A percentile compares a stretch with the other conserved stretches of the same genome.
Conservation (phyloP, 345 rosid genomes). For the Eucalyptus tenuipes region DNA sequence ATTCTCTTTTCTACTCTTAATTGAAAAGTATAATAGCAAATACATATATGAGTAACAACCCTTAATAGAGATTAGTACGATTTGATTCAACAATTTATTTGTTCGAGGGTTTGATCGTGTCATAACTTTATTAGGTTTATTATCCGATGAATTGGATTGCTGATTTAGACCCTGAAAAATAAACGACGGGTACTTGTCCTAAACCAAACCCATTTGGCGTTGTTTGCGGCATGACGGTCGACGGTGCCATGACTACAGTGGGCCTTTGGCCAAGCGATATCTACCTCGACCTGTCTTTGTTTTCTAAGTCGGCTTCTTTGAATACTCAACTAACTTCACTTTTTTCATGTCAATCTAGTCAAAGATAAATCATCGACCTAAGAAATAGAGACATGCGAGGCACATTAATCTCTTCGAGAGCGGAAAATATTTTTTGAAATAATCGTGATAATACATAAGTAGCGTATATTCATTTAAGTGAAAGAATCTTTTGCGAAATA, state of each 20-base stretch:
- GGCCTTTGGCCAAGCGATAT: not conserved
- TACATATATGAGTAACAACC: not conserved
- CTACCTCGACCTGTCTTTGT: not conserved
- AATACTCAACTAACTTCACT: not conserved
- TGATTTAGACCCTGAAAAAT: not conserved
- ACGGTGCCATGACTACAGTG: not conserved
- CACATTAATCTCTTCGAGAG: not conserved
- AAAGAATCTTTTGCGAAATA: not conserved
- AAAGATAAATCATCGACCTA: not conserved
- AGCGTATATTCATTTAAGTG: not conserved
- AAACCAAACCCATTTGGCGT: not conserved
- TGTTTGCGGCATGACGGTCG: not conserved
- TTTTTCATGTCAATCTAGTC: not conserved
- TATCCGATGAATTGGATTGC: not conserved
- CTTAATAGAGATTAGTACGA: not conserved
- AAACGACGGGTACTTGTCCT: not conserved
- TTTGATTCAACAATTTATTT: not conserved
- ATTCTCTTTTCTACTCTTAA: not conserved
- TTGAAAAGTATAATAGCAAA: not conserved
- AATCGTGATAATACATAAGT: not conserved
- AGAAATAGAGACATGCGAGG: not conserved
- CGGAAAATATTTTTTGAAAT: not conserved
- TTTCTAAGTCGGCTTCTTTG: not conserved
- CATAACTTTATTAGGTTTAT: not conserved
- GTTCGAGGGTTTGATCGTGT: not conserved